These are phyloP conservation scores for Rugosomyces carneus DNA, from an alignment of 1,284 basidiomycete species.

Conservation along the genomic window DNA sequence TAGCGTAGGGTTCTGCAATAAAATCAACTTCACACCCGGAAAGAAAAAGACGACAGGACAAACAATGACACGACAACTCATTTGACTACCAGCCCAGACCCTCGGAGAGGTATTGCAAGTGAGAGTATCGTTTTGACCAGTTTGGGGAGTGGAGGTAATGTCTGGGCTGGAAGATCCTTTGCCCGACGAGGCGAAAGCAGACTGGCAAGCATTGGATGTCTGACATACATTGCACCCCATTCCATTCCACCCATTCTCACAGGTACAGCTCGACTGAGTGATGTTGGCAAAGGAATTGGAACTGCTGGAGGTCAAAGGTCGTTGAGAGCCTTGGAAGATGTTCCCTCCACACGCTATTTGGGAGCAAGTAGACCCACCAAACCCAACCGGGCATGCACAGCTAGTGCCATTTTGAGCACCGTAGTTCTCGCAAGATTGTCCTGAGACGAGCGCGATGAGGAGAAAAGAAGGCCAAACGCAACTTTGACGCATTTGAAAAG, in stretches of 20 bases:
- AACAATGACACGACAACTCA: slow-evolving; percentile 73
- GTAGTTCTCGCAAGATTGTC: slow-evolving; percentile 66
- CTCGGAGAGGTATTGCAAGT: slow-evolving; percentile 55
- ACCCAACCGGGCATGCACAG: slow-evolving; percentile 75
- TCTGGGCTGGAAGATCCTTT: slow-evolving; percentile 26
- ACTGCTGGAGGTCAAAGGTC: slow-evolving; percentile 39
- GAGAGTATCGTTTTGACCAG: slow-evolving; percentile 50
- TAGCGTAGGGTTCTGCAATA: slow-evolving; percentile 66
- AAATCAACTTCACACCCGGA: neutral
- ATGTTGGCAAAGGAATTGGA: slow-evolving; percentile 51
- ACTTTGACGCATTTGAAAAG: slow-evolving; percentile 4
- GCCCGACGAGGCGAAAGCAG: slow-evolving; percentile 40
- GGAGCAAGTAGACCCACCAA: slow-evolving; percentile 65
- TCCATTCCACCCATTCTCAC: slow-evolving; percentile 70
- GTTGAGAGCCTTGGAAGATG: slow-evolving; percentile 63
- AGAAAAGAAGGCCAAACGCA: slow-evolving; percentile 15
- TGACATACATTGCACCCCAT: slow-evolving; percentile 75
- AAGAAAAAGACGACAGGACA: slow-evolving; percentile 24
- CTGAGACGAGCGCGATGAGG: slow-evolving; percentile 21
- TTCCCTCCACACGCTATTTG: slow-evolving; percentile 72
- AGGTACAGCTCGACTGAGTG: slow-evolving; percentile 57
- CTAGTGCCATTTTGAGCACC: slow-evolving; percentile 48
- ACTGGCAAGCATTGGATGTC: slow-evolving; percentile 54
- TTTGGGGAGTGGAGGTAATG: slow-evolving; percentile 18
- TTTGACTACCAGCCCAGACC: slow-evolving; percentile 63